These are phyloP conservation scores for Neopestalotiopsis sp. DNA, from an alignment of 2,329 filamentous ascomycete genomes.

Conservation along the genomic window DNA sequence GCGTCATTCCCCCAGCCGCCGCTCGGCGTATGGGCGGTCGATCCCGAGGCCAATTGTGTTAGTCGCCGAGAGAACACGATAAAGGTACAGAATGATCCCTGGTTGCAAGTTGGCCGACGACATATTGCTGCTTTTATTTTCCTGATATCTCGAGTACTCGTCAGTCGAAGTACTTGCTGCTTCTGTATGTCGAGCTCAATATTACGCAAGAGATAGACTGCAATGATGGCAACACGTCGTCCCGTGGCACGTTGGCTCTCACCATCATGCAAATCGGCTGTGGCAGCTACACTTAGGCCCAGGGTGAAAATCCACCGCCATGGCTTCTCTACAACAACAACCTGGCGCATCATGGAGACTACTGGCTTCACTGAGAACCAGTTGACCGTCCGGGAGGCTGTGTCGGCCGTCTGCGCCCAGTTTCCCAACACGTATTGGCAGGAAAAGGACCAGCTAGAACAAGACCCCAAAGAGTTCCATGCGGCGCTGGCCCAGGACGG, in stretches of 20 bases:
- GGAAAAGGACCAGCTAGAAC: slow-evolving; percentile 70
- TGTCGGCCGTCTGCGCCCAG: slow-evolving; percentile 69
- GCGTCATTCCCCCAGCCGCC: not conserved
- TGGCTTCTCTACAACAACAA: slow-evolving; percentile 42
- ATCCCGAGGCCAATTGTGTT: not conserved
- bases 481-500: slow-evolving; percentile 75
- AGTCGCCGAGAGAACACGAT: not conserved
- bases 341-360: slow-evolving; percentile 67
- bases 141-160: not conserved
- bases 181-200: not conserved
- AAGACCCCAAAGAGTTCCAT: slow-evolving; percentile 78
- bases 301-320: not conserved
- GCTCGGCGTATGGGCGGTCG: not conserved
- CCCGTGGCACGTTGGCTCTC: not conserved
- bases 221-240: not conserved
- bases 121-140: not conserved
- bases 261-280: slow-evolving; percentile 2
- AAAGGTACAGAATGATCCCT: not conserved
- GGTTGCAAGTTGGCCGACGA: not conserved
- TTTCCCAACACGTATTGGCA: slow-evolving; percentile 82
- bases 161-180: not conserved
- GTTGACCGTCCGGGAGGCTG: slow-evolving; percentile 72
- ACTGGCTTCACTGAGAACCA: slow-evolving; percentile 76
- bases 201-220: not conserved
- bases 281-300: not conserved